Base-by-base conservation (phyloP, 345 rosid species). In the Euphorbia lathyris region DNA sequence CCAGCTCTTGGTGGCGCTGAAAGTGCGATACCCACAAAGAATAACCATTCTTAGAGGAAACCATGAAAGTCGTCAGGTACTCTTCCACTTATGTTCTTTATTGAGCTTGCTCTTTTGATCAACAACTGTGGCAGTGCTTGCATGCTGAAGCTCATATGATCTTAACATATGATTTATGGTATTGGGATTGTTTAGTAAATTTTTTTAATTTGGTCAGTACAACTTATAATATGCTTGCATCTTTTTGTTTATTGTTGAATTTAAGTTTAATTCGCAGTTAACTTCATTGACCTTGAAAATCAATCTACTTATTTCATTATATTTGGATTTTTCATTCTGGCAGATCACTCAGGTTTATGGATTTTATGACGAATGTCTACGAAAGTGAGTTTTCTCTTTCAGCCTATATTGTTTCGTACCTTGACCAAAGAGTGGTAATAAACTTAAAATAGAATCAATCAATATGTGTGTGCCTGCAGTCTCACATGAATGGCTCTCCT, bases 331-430 rank as follows among this genome's bases (percentile, higher is more conserved):
- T 22, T 55, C 29, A 9, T 55, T 55, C 58, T 55, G 58, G 58
- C 97, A 94, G 99, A 92, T 94, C 66, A 94, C 98, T 77, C 97
- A 91, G 81, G 98, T 94, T 75, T 91, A 94, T 90, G 98, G 98
- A 47, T 94, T 94, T 80, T 94, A 94, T 81, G 98, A 91, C 74
- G 99, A 94, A 76, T 94, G 99, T 82, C 87, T 94, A 68, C 80
- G 98, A 82, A 94, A 94, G 98, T 94, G 81, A 91, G 98, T 86
- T 32, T 77, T 71, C 78, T 60, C 9, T 30, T 32, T 19, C 20
- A 30, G 45, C 26, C 14, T 48, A 4, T 65, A 1, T 48, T 29
- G 25, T 47, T 27, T 1, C 6, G 47, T 65, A 17, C 40, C 38
- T 6, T 25, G 53, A 42, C n/a, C 14, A 45, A 26, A 19, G 29